These are phyloP conservation scores for Pyrenophora tritici-repentis DNA, from an alignment of 2,329 filamentous ascomycete species.

Conservation along the genomic window DNA sequence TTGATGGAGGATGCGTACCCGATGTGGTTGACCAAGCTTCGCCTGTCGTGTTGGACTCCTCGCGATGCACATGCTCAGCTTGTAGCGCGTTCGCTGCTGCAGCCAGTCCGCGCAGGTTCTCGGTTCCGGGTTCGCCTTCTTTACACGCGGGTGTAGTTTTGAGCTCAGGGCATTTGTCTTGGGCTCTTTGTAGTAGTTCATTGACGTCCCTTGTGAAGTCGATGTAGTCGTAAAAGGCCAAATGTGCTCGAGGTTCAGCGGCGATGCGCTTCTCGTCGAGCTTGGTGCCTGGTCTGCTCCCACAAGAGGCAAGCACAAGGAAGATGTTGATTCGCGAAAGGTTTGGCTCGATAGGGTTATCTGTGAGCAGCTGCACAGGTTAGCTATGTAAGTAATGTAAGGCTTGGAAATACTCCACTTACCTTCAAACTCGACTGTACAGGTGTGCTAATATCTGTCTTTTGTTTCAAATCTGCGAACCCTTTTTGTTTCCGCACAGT, in stretches of 20 bases:
- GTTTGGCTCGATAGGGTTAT: conserved; percentile 10
- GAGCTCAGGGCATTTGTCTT: conserved; percentile 20
- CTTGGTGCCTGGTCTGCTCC: conserved; percentile 62
- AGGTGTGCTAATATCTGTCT: background rate
- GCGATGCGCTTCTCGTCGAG: conserved; percentile 31
- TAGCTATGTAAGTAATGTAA: background rate
- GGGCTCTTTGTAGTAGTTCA: conserved; percentile 17
- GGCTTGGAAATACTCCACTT: background rate
- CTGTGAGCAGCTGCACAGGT: conserved; percentile 12
- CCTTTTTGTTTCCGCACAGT: background rate
- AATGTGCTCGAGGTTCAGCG: conserved; percentile 13
- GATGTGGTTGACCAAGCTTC: background rate
- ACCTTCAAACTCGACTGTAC: background rate
- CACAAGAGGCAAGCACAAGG: conserved; percentile 53
- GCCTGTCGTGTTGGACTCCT: background rate
- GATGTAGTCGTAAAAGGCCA: conserved; percentile 27
- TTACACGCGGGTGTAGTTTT: background rate
- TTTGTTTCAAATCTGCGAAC: background rate
- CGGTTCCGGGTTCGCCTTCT: conserved; percentile 13
- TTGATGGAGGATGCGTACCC: background rate
- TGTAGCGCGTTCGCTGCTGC: conserved; percentile 39
- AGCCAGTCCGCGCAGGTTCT: conserved; percentile 39
- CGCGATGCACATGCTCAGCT: conserved; percentile 9
- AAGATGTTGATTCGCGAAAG: conserved; percentile 63
- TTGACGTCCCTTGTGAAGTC: conserved; percentile 25